Base-by-base conservation (phyloP, 1,139 yeast genomes). In the Lizanozyma gosingica region DNA sequence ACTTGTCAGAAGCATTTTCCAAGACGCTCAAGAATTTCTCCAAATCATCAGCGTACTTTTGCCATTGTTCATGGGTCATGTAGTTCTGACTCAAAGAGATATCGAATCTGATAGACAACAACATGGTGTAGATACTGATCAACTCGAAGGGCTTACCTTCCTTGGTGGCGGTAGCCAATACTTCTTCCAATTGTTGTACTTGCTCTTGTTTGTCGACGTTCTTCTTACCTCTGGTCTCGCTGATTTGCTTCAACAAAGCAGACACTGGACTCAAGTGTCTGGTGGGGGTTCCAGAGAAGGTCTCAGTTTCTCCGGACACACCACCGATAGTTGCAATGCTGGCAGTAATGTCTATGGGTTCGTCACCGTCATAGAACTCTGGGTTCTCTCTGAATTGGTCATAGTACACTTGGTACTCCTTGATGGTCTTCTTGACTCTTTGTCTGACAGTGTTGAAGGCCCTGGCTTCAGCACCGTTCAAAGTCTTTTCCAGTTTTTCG, bases 151-250 rank as follows among this genome's bases (percentile, higher is more conserved):
- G 72, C 39, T 58, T 60, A 14, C 54, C 57, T 29, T 52, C 52
- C 36, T 76, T 69, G 34, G 57, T 56, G 18, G 84, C 70, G 33
- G 73, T 65, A 15, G 61, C 56, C 48, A 83, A 63, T 48, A 87
- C 71, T 37, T 70, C 69, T 62, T 85, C 95, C 57, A 92, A 72
- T 37, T 73, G 71, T 47, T 68, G 67, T 49, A 88, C 76, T 63
- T 92, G 96, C 60, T 85, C 95, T 46, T 60, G 65, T 51, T 82
- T 79, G 61, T 92, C 96, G 48, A 88, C 83, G 61, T 86, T 87
- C 73, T 87, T 92, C 71, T 90, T 90, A 71, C 98, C 98, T 65
- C 98, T 83, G 39, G 90, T 74, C 62, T 92, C 98, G 47, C 85
- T 70, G 46, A 94, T 80, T 41, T 78, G 66, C 58, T 82, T 78